These are phyloP conservation scores for Sporothrix euskadiensis DNA, from an alignment of 2,329 filamentous ascomycete species.

Conservation along the genomic window DNA sequence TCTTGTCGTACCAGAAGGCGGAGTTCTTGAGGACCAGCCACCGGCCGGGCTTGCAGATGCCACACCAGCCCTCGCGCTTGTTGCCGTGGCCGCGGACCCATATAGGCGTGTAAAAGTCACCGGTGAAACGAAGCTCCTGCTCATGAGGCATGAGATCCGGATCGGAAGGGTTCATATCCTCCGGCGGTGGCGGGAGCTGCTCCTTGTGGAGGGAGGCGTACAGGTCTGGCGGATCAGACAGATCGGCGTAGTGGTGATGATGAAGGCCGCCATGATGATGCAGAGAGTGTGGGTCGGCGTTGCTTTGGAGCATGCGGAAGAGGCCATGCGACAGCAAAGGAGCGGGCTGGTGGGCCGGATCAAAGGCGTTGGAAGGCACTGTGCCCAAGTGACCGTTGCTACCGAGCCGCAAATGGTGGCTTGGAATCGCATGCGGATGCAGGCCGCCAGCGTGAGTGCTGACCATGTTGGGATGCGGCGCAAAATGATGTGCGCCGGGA, in stretches of 20 bases:
- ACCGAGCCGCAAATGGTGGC: slow-evolving; percentile 24
- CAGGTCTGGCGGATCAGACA: slow-evolving; percentile 74
- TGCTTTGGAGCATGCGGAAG: slow-evolving; percentile 73
- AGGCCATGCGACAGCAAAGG: slow-evolving; percentile 69
- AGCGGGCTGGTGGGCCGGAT: slow-evolving; percentile 55
- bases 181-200: slow-evolving; percentile 70
- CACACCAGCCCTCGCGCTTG: slow-evolving; percentile 87
- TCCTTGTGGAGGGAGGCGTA: slow-evolving; percentile 75
- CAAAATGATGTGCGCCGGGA: slow-evolving; percentile 18
- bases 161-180: slow-evolving; percentile 79
- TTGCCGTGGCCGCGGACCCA: slow-evolving; percentile 86
- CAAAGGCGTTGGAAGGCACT: slow-evolving; percentile 45
- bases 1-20: slow-evolving; percentile 92
- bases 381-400: slow-evolving; percentile 33
- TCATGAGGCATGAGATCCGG: slow-evolving; percentile 75
- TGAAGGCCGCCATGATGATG: slow-evolving; percentile 59
- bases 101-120: slow-evolving; percentile 77
- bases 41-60: slow-evolving; percentile 79
- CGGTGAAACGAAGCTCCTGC: slow-evolving; percentile 75
- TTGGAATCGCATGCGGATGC: slow-evolving; percentile 27
- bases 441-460: slow-evolving; percentile 22
- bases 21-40: slow-evolving; percentile 90
- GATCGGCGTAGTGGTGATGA: slow-evolving; percentile 69
- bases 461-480: slow-evolving; percentile 3
- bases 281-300: slow-evolving; percentile 66